Conservation (phyloP, 768 basidiomycete species). For the Crassisporium funariophilum region DNA sequence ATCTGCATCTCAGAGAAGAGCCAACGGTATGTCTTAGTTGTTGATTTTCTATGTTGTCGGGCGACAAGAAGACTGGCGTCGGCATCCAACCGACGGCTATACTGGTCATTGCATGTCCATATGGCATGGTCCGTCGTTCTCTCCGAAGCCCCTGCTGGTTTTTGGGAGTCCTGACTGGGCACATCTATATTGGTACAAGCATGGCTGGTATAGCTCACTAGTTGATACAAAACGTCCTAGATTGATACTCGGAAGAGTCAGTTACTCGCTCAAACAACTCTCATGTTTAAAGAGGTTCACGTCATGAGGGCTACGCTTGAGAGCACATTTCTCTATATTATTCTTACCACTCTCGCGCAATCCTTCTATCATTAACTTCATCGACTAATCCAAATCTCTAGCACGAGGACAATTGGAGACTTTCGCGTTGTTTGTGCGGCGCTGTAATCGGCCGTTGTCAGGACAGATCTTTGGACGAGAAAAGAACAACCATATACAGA, state of each 20-base stretch:
- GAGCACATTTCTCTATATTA: constrained; percentile 56
- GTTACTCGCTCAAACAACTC: constrained; percentile 80
- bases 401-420: constrained; percentile 64
- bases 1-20: constrained; percentile 48
- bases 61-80: constrained; percentile 94
- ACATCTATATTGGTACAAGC: constrained; percentile 18
- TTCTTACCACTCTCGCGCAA: constrained; percentile 10
- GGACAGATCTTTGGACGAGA: constrained; percentile 40
- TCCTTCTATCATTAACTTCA: constrained; percentile 17
- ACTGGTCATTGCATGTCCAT: constrained; percentile 15
- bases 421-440: constrained; percentile 82
- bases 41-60: constrained; percentile 40
- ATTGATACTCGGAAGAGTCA: constrained; percentile 36
- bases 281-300: constrained; percentile 64
- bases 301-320: constrained; percentile 88
- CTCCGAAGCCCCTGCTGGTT: constrained; percentile 68
- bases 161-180: constrained; percentile 26
- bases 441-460: constrained; percentile 75
- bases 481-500: constrained; percentile 53
- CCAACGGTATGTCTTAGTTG: constrained; percentile 54
- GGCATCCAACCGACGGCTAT: constrained; percentile 67
- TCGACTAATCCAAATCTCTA: constrained; percentile 26
- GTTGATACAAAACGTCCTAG: constrained; percentile 97
- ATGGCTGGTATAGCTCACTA: constrained; percentile 43
- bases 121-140: constrained; percentile 9